Base-by-base conservation (phyloP, 768 basidiomycete genomes). In the Mycena polygramma region DNA sequence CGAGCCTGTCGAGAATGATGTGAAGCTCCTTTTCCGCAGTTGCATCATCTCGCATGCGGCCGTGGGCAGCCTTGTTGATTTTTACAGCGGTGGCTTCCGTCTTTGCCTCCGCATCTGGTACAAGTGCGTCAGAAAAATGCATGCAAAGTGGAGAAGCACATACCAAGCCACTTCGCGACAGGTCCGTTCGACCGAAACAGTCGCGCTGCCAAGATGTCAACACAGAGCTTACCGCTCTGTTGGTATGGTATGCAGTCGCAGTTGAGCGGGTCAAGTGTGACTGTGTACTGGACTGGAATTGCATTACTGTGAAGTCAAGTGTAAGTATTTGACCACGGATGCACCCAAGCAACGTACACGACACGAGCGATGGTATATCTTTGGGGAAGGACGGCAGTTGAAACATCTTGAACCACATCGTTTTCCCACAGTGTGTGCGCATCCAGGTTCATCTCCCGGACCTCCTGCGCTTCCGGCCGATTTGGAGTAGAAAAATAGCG, bases 351-450 rank as follows among this genome's bases (percentile, higher is more conserved):
- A 30, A 51, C 22, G 22, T 10, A 51, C 61, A 41, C 20, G 8
- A n/a, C 20, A 1, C 63, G 53, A 6, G 6, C 48, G 19, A 57
- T 55, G 20, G 55, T 57, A 20, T 46, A 57, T 13, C 7, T 35
- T 7, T 57, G 8, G 4, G 63, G 20, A 49, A 10, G 11, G 41
- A 10, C 35, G 3, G 54, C 1, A 0, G 35, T 14, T 4, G 43
- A 30, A 30, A 30, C 30, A 30, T 30, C 41, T 7, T 6, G 2
- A 9, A 66, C 64, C 53, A 54, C 30, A 7, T 66, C 46, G 17
- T 24, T n/a, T 14, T 67, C 66, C 66, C 66, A 67, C 13, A 67
- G 37, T 7, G 41, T 36, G 36, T 67, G 26, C 8, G 66, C 66
- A 2, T 19, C 11, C 1, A 48, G 45, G 30, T 66, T 22, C 22